Evolutionary conservation across 805 yeast species (phyloP).

Genomic region (Metschnikowia peoriensis): DNA sequence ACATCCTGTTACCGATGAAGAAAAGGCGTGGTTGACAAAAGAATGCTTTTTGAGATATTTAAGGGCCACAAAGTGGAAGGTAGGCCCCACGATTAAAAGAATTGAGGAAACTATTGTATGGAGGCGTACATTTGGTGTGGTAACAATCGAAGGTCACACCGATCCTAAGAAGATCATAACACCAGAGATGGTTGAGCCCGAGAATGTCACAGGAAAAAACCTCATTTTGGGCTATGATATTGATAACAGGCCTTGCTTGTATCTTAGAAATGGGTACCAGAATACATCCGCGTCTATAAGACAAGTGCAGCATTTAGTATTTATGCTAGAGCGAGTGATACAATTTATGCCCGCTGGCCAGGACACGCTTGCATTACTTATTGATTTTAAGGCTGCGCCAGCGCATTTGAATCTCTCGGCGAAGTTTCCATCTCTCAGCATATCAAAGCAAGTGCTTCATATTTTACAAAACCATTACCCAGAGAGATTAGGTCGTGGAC

Average conservation of each 20-base stretch:
- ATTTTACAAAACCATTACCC: slow-evolving; percentile 22
- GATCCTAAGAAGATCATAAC: slow-evolving; percentile 32
- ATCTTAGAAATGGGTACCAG: slow-evolving; percentile 53
- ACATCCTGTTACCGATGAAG: slow-evolving; percentile 31
- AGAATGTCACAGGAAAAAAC: slow-evolving; percentile 54
- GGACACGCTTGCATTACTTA: slow-evolving; percentile 52
- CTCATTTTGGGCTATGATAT: slow-evolving; percentile 54
- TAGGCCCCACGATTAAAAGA: slow-evolving; percentile 41
- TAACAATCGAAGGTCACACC: slow-evolving; percentile 26
- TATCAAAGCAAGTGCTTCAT: slow-evolving; percentile 32
- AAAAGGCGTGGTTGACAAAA: slow-evolving; percentile 46
- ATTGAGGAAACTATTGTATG: slow-evolving; percentile 49
- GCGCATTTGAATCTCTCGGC: slow-evolving; percentile 35
- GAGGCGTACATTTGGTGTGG: slow-evolving; percentile 55
- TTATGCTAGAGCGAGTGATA: slow-evolving; percentile 54
- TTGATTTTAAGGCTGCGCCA: slow-evolving; percentile 52
- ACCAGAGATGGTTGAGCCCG: slow-evolving; percentile 44
- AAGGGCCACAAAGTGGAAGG: slow-evolving; percentile 52
- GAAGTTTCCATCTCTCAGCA: slow-evolving; percentile 49
- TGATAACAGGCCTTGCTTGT: slow-evolving; percentile 52
- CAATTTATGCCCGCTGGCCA: slow-evolving; percentile 59
- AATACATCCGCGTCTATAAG: slow-evolving; percentile 50
- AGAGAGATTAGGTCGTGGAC: slow-evolving; percentile 21
- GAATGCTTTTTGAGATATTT: slow-evolving; percentile 53
- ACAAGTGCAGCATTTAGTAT: slow-evolving; percentile 57